Base-by-base conservation (phyloP, 345 rosid genomes). In the Eucalyptus pauciflora region DNA sequence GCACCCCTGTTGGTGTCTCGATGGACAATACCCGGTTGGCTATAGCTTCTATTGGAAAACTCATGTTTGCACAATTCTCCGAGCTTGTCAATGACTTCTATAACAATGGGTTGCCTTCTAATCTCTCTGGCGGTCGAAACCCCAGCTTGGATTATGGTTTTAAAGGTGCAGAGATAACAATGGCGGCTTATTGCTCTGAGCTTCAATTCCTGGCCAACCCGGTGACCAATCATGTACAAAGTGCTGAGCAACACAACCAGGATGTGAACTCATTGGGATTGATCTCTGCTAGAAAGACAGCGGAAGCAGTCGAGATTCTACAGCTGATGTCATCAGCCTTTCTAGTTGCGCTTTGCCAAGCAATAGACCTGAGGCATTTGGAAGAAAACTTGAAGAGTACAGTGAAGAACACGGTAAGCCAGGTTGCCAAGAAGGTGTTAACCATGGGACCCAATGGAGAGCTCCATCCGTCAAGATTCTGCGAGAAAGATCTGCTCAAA, bases 11-110 rank as follows among this genome's bases (percentile, higher is more conserved):
- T 56, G 97, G 97, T 46, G 97, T 95, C 1, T 94, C 97, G 17
- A 95, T 95, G 97, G 97, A 95, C 87, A 95, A 95, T 49, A 89
- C 95, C 31, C 91, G 96, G 86, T 87, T 95, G 86, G 97, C 97
- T 22, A 90, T 95, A 4, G 96, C 97, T 27, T 92, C 97, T 1
- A 93, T 95, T 6, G 97, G 97, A 24, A 94, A 94, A 64, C 95
- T 94, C 87, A 91, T 95, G 94, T 94, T 94, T 52, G 95, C 96
- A 1, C 94, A 94, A 62, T 94, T 92, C 60, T 90, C 93, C 31
- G 95, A 94, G 89, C 94, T 94, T 4, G 93, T 94, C 15, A 92
- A 93, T 41, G 94, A 94, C 51, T 92, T 92, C 56, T 93, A 91
- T 90, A 94, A 91, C 90, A 92, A 93, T n/a, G 95, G 95, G 14